Percentiles rank a stretch among this genome's conserved stretches.
phyloP scores from a whole-genome alignment of 1,139 yeast genomes.

The Magnusiomyces fungicola region DNA sequence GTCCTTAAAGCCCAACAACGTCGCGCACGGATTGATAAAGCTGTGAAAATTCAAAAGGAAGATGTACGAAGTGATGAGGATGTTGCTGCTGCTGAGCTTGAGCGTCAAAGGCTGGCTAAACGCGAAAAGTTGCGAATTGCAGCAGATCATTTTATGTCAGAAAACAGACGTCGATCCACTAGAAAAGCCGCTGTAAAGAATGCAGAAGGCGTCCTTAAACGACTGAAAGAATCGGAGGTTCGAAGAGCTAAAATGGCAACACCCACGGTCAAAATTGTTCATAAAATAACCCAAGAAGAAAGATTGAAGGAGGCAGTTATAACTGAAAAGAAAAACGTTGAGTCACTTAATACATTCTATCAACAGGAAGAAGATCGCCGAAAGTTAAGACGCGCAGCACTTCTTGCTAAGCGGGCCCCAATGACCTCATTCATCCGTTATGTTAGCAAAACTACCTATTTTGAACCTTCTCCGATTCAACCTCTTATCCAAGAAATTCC shows the following conservation, averaged over 20 bases:
- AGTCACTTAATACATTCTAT: slow-evolving; percentile 66
- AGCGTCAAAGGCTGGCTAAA: slow-evolving; percentile 8
- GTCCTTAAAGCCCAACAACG: slow-evolving; percentile 11
- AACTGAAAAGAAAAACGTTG: slow-evolving; percentile 70
- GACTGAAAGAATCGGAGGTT: slow-evolving; percentile 62
- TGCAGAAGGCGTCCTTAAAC: slow-evolving; percentile 69
- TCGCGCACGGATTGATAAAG: slow-evolving; percentile 6
- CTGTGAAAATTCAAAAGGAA: neutral
- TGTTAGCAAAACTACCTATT: slow-evolving; percentile 32
- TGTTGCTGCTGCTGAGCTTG: slow-evolving; percentile 12
- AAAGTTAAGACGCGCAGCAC: slow-evolving; percentile 64
- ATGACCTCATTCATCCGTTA: slow-evolving; percentile 51
- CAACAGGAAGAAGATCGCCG: slow-evolving; percentile 82
- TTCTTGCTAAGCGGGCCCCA: slow-evolving; percentile 56
- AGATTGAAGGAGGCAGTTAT: slow-evolving; percentile 75
- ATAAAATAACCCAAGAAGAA: slow-evolving; percentile 72
- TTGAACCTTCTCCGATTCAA: slow-evolving; percentile 19
- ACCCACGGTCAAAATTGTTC: slow-evolving; percentile 35
- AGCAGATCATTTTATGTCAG: slow-evolving; percentile 43
- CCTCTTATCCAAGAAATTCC: slow-evolving; percentile 10
- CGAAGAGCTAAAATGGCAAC: slow-evolving; percentile 42
- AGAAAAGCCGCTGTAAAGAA: slow-evolving; percentile 74
- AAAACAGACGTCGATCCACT: slow-evolving; percentile 66
- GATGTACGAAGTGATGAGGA: slow-evolving; percentile 10
- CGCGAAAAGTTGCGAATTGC: slow-evolving; percentile 21